Conservation (phyloP, 345 rosid genomes). For the Combretum micranthum region DNA sequence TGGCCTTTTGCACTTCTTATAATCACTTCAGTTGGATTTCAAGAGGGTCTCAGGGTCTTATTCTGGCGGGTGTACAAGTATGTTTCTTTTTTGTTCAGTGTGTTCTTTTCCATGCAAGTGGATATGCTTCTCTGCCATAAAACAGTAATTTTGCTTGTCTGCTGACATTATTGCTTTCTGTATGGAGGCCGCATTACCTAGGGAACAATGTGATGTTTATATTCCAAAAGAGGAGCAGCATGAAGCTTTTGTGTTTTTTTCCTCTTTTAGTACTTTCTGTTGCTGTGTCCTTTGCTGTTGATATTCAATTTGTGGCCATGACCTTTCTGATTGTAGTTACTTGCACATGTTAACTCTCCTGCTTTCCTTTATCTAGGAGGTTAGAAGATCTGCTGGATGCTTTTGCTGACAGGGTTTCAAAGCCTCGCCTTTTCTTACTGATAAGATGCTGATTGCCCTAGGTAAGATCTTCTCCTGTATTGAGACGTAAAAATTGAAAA, state of each 20-base stretch:
- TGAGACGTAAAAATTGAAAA: not conserved
- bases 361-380: constrained; percentile 41
- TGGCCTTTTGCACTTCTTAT: constrained; percentile 84
- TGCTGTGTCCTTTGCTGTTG: not conserved
- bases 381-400: constrained; percentile 84
- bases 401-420: constrained; percentile 86
- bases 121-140: not conserved
- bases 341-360: not conserved
- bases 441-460: constrained; percentile 86
- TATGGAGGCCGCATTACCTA: too few relatives aligned
- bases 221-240: not conserved
- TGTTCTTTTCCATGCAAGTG: not conserved
- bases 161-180: too few relatives aligned
- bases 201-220: not conserved
- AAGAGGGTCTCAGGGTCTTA: constrained; percentile 85
- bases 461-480: constrained; percentile 38
- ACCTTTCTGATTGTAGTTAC: too few relatives aligned
- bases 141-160: too few relatives aligned
- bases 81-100: constrained; percentile 9
- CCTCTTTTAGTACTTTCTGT: not conserved
- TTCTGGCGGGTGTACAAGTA: constrained; percentile 87
- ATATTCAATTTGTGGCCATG: too few relatives aligned
- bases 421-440: constrained; percentile 77
- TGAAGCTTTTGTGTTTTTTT: not conserved
- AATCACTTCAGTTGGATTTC: constrained; percentile 68